Conservation (phyloP, 139 green algal genomes). For the Haematococcus lacustris region DNA sequence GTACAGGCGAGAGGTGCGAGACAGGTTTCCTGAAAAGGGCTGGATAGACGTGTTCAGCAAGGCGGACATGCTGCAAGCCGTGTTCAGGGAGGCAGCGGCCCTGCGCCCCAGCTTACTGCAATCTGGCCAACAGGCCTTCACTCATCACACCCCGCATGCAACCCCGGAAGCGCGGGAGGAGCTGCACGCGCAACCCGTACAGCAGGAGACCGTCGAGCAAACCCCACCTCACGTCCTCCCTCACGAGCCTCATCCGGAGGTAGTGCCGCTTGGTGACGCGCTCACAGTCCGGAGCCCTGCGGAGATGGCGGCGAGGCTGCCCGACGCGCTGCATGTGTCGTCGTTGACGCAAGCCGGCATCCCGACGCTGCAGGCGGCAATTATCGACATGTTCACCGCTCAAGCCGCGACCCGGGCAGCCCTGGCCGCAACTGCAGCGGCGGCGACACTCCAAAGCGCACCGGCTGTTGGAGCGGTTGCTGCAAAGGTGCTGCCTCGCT, state of each 20-base stretch:
- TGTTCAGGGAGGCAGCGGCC: neutral
- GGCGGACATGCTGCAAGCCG: constrained; percentile 70
- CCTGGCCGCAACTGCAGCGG: neutral
- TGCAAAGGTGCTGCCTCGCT: neutral
- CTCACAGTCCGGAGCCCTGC: neutral
- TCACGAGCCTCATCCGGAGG: neutral
- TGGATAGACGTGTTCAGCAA: constrained; percentile 95
- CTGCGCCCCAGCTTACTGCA: neutral
- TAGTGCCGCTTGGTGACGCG: neutral
- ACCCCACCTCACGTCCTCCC: neutral
- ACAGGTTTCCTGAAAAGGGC: constrained; percentile 61
- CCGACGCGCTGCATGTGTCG: constrained; percentile 52
- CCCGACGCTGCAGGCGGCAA: constrained; percentile 43
- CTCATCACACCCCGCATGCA: neutral
- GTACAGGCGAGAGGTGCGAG: constrained; percentile 39
- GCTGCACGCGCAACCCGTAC: neutral
- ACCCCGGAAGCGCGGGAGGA: neutral
- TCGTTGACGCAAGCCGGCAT: constrained; percentile 62
- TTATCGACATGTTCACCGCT: constrained; percentile 47
- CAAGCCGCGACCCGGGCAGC: constrained; percentile 4
- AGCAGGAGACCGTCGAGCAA: neutral
- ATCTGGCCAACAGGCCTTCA: neutral
- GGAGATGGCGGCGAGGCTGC: constrained; percentile 39
- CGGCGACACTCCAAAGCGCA: neutral
- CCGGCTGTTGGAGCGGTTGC: neutral